Evolutionary conservation across 805 yeast species (phyloP).

Genomic region (Barnettozyma vustinii): DNA sequence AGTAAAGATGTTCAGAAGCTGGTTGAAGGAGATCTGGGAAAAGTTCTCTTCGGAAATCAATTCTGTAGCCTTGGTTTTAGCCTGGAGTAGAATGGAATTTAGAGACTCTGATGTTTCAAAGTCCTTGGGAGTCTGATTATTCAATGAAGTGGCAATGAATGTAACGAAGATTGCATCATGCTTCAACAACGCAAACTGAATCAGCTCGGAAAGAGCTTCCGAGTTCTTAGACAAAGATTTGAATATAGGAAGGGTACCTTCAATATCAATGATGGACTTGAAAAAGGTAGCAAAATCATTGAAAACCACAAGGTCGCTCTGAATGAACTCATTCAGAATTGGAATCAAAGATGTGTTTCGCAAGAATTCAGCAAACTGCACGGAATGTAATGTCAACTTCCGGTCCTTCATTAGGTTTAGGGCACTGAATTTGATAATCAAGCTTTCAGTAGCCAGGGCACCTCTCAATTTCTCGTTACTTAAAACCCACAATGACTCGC

Average conservation of each 20-base stretch:
- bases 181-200: constrained; percentile 6
- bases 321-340: constrained; percentile 10
- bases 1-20: constrained; percentile 25
- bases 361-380: constrained; percentile 3
- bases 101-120: constrained; percentile 1
- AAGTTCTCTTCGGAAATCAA: constrained; percentile 26
- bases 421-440: constrained; percentile 10
- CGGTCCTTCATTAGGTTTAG: constrained; percentile 14
- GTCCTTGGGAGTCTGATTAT: neutral
- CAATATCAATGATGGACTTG: constrained; percentile 3
- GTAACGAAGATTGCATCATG: constrained; percentile 10
- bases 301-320: constrained; percentile 13
- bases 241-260: constrained; percentile 14
- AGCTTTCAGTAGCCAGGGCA: neutral
- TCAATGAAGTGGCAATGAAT: constrained; percentile 12
- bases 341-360: neutral
- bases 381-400: constrained; percentile 13
- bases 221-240: constrained; percentile 11
- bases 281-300: constrained; percentile 12
- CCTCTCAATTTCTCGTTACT: constrained; percentile 13
- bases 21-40: constrained; percentile 27
- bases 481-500: constrained; percentile 25
- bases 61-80: constrained; percentile 13
- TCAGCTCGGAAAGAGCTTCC: constrained; percentile 3
- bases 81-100: neutral